These are phyloP conservation scores for Chlamydomonas applanata DNA, from an alignment of 139 green algal genomes.

Conservation along the genomic window DNA sequence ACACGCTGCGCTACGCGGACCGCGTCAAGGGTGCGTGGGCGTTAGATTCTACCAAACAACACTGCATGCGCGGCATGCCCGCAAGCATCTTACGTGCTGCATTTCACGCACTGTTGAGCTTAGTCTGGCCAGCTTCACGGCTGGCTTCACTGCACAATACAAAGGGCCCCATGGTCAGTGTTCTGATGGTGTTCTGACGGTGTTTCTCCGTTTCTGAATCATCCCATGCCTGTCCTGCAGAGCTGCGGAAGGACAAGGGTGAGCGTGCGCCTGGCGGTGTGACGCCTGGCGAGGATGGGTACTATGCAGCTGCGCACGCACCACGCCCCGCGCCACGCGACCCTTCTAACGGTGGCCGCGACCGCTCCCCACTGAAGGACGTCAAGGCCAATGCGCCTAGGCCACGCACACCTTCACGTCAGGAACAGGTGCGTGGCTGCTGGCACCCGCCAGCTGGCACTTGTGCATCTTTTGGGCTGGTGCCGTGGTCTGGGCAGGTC, in stretches of 20 bases:
- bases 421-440: neutral
- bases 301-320: conserved; percentile 41
- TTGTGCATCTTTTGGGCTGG: no score
- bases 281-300: conserved; percentile 45
- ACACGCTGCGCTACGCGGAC: conserved; percentile 97
- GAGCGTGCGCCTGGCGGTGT: conserved; percentile 60
- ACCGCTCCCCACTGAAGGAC: neutral
- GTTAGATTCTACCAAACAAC: neutral
- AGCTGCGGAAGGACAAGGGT: conserved; percentile 73
- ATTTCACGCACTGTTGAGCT: no score
- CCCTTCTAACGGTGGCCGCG: neutral
- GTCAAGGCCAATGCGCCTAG: neutral
- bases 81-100: no score
- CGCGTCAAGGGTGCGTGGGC: conserved; percentile 83
- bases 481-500: no score
- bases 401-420: neutral
- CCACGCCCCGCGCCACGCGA: neutral
- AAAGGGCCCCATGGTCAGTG: neutral
- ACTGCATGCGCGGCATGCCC: neutral
- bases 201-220: neutral
- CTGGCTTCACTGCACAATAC: no score
- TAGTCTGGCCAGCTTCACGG: no score
- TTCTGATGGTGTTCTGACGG: neutral
- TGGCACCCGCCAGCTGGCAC: no score
- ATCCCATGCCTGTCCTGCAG: conserved; percentile 22